Evolutionary conservation across 2,329 filamentous ascomycete genomes (phyloP).

Genomic region (Colletotrichum sansevieriae): DNA sequence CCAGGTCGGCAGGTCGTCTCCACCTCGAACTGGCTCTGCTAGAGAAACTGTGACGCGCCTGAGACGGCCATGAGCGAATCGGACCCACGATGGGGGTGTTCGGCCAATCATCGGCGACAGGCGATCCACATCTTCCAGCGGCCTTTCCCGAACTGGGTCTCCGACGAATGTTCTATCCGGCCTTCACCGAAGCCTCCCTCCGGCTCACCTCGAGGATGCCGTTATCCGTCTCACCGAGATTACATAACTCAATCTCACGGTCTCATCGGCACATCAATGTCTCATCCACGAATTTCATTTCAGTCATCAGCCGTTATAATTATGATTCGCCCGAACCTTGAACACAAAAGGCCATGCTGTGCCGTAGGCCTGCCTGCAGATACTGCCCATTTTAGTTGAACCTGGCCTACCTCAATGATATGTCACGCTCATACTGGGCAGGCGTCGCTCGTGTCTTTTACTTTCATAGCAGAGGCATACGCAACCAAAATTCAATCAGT

Average conservation of each 20-base stretch:
- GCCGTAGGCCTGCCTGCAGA: slow-evolving; percentile 8
- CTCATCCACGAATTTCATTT: no score
- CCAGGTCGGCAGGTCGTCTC: slow-evolving; percentile 25
- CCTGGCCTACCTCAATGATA: background rate
- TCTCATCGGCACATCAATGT: no score
- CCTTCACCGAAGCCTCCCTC: slow-evolving; percentile 7
- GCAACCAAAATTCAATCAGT: background rate
- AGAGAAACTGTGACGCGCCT: slow-evolving; percentile 38
- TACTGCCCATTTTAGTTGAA: background rate
- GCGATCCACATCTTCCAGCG: slow-evolving; percentile 5
- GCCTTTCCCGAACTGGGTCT: slow-evolving; percentile 32
- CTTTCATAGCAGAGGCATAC: background rate
- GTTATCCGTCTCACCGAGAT: background rate
- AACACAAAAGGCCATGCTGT: background rate
- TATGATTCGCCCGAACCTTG: background rate
- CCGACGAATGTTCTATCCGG: background rate
- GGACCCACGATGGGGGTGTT: background rate
- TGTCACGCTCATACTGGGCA: no score
- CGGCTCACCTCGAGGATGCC: background rate
- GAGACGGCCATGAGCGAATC: slow-evolving; percentile 37
- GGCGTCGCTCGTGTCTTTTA: no score
- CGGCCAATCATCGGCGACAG: background rate
- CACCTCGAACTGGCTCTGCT: slow-evolving; percentile 10
- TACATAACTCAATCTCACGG: slow-evolving; percentile 1
- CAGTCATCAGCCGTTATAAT: no score